These are phyloP conservation scores for Tetrahymena malaccensis DNA, from an alignment of 73 alveolate genomes.

Conservation along the genomic window DNA sequence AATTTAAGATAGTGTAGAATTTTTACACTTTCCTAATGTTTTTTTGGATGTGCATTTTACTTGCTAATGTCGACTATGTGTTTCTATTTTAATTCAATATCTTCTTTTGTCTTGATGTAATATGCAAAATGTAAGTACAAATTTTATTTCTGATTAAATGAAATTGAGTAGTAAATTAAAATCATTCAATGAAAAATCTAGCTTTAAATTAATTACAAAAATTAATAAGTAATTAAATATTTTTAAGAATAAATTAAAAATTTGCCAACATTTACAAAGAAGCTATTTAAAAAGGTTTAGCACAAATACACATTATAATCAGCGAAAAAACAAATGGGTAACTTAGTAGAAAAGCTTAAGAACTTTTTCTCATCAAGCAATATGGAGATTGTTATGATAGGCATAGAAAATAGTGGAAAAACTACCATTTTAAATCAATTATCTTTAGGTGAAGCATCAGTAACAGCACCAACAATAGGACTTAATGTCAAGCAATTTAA, in stretches of 20 bases:
- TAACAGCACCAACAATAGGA: slow-evolving; percentile 86
- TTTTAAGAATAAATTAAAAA: background rate
- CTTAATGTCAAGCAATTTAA: slow-evolving; percentile 66
- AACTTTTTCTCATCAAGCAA: slow-evolving; percentile 56
- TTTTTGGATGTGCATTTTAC: too few species aligned
- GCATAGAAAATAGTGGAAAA: slow-evolving; percentile 84
- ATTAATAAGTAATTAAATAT: too few species aligned
- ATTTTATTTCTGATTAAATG: background rate
- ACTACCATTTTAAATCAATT: slow-evolving; percentile 71
- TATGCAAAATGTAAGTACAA: background rate
- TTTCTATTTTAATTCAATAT: background rate
- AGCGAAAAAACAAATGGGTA: slow-evolving; percentile 52
- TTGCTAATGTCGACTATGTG: background rate
- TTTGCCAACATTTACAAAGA: background rate
- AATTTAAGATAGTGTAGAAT: background rate
- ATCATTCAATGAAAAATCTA: too few species aligned
- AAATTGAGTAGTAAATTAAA: background rate
- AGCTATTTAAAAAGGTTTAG: background rate
- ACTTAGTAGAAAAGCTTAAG: slow-evolving; percentile 53
- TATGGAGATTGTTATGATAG: slow-evolving; percentile 74
- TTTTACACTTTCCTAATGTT: background rate
- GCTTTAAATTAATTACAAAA: background rate
- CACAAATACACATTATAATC: background rate
- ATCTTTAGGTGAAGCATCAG: slow-evolving; percentile 63
- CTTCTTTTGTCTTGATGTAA: background rate